Conservation (phyloP, 2,329 filamentous ascomycete species). For the Colletotrichum shisoi region DNA sequence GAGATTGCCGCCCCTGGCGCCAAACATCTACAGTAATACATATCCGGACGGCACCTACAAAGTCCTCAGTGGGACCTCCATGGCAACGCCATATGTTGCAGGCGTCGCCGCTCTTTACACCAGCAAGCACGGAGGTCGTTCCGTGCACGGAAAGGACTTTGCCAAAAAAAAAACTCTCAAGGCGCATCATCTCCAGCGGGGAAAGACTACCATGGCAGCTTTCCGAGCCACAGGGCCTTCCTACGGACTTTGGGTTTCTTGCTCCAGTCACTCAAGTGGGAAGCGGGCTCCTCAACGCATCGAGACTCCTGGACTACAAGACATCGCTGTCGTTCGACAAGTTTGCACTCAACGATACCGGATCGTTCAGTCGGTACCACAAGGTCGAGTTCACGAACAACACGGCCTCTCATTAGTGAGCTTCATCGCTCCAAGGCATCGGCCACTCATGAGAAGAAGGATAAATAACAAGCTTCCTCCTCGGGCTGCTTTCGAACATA, state of each 20-base stretch:
- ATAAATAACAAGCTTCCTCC: too few species aligned
- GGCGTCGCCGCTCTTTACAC: constrained; percentile 54
- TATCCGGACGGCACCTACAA: constrained; percentile 50
- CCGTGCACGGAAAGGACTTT: constrained; percentile 45
- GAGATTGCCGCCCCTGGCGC: constrained; percentile 55
- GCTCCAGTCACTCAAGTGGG: constrained; percentile 53
- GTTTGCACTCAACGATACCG: constrained; percentile 56
- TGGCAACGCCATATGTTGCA: constrained; percentile 58
- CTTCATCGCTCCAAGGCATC: too few species aligned
- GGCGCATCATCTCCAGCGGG: constrained; percentile 49
- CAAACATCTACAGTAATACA: constrained; percentile 56
- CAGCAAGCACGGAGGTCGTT: constrained; percentile 47
- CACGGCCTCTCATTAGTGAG: too few species aligned
- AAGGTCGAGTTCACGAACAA: constrained; percentile 48
- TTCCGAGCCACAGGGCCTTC: constrained; percentile 40
- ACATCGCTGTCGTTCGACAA: constrained; percentile 51
- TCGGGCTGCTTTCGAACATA: not conserved
- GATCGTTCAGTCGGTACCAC: constrained; percentile 47
- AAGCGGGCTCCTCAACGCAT: constrained; percentile 54
- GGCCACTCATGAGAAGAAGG: too few species aligned
- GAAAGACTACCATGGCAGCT: constrained; percentile 44
- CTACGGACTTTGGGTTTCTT: constrained; percentile 40
- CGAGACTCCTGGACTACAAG: constrained; percentile 51
- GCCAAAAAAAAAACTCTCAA: constrained; percentile 45
- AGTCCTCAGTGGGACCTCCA: constrained; percentile 58